Evolutionary conservation across 1,284 basidiomycete genomes (phyloP).

Genomic region (Trichosporon coremiiforme): DNA sequence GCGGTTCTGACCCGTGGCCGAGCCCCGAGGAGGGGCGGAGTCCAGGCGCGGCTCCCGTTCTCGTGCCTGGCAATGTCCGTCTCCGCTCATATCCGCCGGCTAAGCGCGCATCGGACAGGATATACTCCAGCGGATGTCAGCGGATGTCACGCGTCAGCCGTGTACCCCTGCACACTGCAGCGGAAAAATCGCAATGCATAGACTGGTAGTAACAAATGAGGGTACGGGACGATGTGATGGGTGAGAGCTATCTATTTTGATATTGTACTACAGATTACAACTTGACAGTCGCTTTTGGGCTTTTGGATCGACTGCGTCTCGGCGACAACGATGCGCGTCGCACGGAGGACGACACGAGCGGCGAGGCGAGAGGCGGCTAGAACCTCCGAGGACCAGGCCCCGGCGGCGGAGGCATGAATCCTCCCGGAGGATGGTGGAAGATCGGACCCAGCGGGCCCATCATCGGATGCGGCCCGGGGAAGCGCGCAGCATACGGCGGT

Average conservation of each 20-base stretch:
- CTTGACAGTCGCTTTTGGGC: background rate
- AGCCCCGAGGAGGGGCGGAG: too few species aligned
- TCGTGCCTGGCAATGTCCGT: constrained; percentile 7
- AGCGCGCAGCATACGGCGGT: constrained; percentile 12
- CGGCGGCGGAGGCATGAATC: background rate
- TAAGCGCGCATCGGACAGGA: too few species aligned
- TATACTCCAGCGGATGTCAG: too few species aligned
- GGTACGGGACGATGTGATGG: background rate
- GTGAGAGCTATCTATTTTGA: background rate
- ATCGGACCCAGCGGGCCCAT: constrained; percentile 11
- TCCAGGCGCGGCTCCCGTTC: background rate
- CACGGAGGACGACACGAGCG: too few species aligned
- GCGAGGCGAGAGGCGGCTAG: background rate
- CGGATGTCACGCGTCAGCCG: background rate
- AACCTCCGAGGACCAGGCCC: background rate
- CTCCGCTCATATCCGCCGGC: constrained; percentile 11
- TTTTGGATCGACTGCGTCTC: background rate
- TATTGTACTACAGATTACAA: constrained; percentile 2
- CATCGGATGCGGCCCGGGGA: constrained; percentile 9
- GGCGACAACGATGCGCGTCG: background rate
- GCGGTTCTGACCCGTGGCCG: too few species aligned
- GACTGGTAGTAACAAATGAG: background rate
- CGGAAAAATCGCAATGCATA: background rate
- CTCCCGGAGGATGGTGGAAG: background rate
- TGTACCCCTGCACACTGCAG: background rate